Base-by-base conservation (phyloP, 495 filamentous ascomycete species). In the Opeltia flavorubescens region DNA sequence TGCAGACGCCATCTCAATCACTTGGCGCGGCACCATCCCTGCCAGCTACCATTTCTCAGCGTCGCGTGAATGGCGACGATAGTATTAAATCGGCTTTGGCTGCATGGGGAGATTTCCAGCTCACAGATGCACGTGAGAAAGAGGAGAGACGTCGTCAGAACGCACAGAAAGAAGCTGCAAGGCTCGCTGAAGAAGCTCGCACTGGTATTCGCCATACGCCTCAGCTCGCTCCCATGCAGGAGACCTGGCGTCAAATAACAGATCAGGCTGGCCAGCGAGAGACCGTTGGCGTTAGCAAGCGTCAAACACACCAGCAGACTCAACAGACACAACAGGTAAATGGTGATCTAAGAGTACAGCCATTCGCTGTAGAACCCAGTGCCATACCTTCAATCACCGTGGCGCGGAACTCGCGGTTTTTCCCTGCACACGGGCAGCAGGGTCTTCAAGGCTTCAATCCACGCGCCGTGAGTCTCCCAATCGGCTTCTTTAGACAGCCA, bases 351-450 rank as follows among this genome's bases (percentile, higher is more conserved):
- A 48, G 50, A 27, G 42, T 20, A 11, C 43, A 52, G 3, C 36
- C 49, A 9, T 55, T 55, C 25, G 46, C 21, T 29, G 12, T 34
- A 0, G 43, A 34, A 17, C 20, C 52, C 33, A 30, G 31, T 26
- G 26, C 25, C 17, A 43, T 55, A 13, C 24, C 38, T 34, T 39
- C 43, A 24, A 49, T 27, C 38, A 21, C 21, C 21, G 60, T 64
- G 27, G 59, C 56, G 17, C 72, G 78, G 42, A 72, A 74, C 46
- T 84, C 80, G 20, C 66, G 83, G 24, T 89, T 86, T 61, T 89
- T 89, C 66, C 84, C 84, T 4, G 63, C 66, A 12, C 58, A 70
- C 1, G 55, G 55, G 46, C 45, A 44, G 29, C n/a, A 6, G 29
- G 46, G 41, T 8, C n/a, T 55, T 13, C 52, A 58, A 33, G 31